Base-by-base conservation (phyloP, 345 rosid species). In the Citrus reticulata region DNA sequence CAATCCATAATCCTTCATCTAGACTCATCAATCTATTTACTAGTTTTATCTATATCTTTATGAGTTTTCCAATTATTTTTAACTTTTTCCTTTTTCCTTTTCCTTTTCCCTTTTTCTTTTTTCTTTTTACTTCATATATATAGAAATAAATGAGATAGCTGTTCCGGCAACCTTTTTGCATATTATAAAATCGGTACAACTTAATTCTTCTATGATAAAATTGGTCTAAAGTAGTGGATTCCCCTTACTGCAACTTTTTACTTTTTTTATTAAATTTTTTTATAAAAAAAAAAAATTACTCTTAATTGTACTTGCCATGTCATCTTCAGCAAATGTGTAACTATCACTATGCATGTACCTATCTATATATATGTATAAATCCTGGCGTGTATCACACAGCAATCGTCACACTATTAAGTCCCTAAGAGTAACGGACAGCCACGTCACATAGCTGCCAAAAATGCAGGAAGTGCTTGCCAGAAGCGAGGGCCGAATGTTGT, bases 401-500 rank as follows among this genome's bases (percentile, higher is more conserved):
- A 69, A 24, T 22, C 11, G 29, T 20, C 37, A 5, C 58, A 19
- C 55, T 60, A 9, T 27, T n/a, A 22, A 40, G 17, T 46, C 27
- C 2, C 35, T 6, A 35, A 70, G 64, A 58, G 77, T 81, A 64
- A 49, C 57, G 17, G 57, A 54, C 30, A 20, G 40, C 39, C 11
- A 17, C 68, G 3, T 75, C 17, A 5, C 63, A 6, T 75, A 27
- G 30, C 60, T 46, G 68, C 57, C 76, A 19, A 80, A 19, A 64
- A 72, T 22, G 39, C 84, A 74, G 68, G 83, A 79, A 32, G 5
- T 19, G 10, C 59, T 57, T 55, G 30, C 13, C 14, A 72, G 71
- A 35, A 65, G 80, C 10, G 68, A 78, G 65, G 75, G 79, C 25
- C 49, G 83, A 61, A 79, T 78, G 81, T 82, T 84, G 72, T 55